Evolutionary conservation across 2,329 filamentous ascomycete species (phyloP).

Genomic region (Sarocladiaceae sp.): DNA sequence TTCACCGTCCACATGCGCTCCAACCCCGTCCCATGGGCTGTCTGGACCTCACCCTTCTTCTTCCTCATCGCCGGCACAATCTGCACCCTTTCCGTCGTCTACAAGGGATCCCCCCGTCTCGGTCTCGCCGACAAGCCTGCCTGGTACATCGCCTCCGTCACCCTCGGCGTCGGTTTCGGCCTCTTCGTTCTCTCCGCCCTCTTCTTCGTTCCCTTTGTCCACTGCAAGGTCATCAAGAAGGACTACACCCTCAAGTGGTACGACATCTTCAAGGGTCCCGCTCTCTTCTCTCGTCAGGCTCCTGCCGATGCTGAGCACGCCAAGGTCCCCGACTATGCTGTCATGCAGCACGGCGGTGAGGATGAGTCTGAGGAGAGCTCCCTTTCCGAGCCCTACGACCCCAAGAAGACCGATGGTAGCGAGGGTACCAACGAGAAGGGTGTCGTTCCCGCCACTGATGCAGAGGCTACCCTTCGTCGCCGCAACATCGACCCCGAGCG

Average conservation of each 20-base stretch:
- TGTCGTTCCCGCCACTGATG: slow-evolving; percentile 30
- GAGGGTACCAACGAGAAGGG: slow-evolving; percentile 33
- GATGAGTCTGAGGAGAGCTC: slow-evolving; percentile 20
- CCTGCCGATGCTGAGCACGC: slow-evolving; percentile 49
- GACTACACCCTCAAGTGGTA: slow-evolving; percentile 63
- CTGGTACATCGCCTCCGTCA: slow-evolving; percentile 64
- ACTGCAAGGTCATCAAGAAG: slow-evolving; percentile 64
- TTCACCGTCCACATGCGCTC: slow-evolving; percentile 65
- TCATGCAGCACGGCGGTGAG: slow-evolving; percentile 62
- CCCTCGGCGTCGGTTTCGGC: slow-evolving; percentile 58
- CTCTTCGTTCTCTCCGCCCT: slow-evolving; percentile 55
- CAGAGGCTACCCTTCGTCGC: slow-evolving; percentile 27
- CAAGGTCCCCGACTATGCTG: slow-evolving; percentile 70
- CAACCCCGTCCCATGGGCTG: slow-evolving; percentile 68
- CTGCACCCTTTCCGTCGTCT: slow-evolving; percentile 73
- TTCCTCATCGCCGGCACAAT: slow-evolving; percentile 73
- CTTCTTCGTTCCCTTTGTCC: slow-evolving; percentile 71
- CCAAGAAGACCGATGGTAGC: slow-evolving; percentile 18
- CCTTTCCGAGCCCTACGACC: slow-evolving; percentile 27
- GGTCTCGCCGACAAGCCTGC: slow-evolving; percentile 61
- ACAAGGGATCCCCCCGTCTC: slow-evolving; percentile 72
- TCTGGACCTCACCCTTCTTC: slow-evolving; percentile 70
- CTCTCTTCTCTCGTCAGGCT: slow-evolving; percentile 56
- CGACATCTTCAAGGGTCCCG: slow-evolving; percentile 57
- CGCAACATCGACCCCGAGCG: slow-evolving; percentile 35